phyloP scores from a whole-genome alignment of 352 stramenopile genomes.

The Pythium coloratum region DNA sequence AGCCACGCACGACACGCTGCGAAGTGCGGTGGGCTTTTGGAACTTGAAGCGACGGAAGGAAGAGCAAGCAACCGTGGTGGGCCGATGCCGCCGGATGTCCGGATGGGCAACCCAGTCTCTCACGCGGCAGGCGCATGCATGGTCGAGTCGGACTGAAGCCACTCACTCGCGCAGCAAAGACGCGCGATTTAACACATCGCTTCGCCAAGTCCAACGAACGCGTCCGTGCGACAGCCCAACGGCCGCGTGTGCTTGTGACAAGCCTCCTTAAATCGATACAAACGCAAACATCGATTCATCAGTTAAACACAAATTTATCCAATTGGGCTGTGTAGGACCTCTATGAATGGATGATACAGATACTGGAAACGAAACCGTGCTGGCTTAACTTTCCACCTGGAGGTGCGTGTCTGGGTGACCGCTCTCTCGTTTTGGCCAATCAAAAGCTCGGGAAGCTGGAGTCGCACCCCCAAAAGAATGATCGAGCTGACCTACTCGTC shows the following conservation, averaged over 20 bases:
- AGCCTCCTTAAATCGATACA: background rate
- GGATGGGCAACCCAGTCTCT: too few species aligned
- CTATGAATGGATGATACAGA: background rate
- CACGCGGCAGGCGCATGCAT: too few species aligned
- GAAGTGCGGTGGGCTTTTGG: too few species aligned
- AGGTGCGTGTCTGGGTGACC: conserved; percentile 3
- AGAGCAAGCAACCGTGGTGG: too few species aligned
- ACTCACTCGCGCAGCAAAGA: conserved; percentile 4
- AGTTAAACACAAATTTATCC: background rate
- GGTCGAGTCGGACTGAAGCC: conserved; percentile 1
- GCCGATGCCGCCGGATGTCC: too few species aligned
- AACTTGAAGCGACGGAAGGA: too few species aligned
- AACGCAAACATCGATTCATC: background rate
- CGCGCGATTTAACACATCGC: conserved; percentile 4
- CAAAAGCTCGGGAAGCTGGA: background rate
- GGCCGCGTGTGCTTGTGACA: background rate
- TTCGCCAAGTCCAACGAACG: background rate
- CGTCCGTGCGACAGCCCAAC: background rate
- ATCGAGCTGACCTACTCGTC: too few species aligned
- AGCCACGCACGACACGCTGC: too few species aligned
- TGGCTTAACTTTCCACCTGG: background rate
- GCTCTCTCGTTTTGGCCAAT: conserved; percentile 4
- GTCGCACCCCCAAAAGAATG: background rate
- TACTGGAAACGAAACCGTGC: background rate
- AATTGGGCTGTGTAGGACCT: background rate